Evolutionary conservation across 805 yeast species (phyloP), one percentile per base, ranked within the genome.

Genomic region (Brettanomyces custersianus): DNA sequence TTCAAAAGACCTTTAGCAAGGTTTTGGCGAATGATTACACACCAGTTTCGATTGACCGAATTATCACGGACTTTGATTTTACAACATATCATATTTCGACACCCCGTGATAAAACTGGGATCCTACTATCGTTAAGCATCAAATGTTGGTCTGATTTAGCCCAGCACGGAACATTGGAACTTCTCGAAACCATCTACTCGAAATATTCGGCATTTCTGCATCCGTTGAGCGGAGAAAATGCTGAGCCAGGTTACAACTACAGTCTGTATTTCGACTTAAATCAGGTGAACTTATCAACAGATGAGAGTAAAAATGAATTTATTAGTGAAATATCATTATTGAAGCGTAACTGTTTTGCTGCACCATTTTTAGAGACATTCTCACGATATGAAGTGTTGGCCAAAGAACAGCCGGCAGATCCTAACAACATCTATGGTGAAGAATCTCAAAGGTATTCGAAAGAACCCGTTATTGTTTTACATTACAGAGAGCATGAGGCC

Each of bases 61-160:
- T 90, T 42, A 74, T 92, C 43, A 80, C 94, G 27, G 99, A 92
- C 64, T 92, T 92, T 50, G 99, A 92, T 60, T 86, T 86, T 63
- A 94, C 96, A 34, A 83, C 92, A 21, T 88, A 83, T 61, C 97
- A 90, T 59, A 67, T 92, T 42, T 80, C 95, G 33, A 90, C 94
- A n/a, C 84, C 88, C 3, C 87, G 78, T 46, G 66, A 75, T 41
- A 84, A 80, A 62, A 58, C 77, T 24, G 52, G 71, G 54, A 60
- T 86, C 40, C 63, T 81, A 44, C 62, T 86, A 19, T 80, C 92
- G 18, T 65, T 86, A 35, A 73, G 70, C 43, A 73, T 85, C 56
- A 82, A 80, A 57, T 80, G 94, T 49, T 86, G 82, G 79, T 57
- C 60, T 15, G 95, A 86, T 50, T 66, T 86, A 47, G 63, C 52